Evolutionary conservation across 2,329 filamentous ascomycete genomes (phyloP), one percentile per base, ranked within the genome.

Genomic region (Calonectria hawksworthii): DNA sequence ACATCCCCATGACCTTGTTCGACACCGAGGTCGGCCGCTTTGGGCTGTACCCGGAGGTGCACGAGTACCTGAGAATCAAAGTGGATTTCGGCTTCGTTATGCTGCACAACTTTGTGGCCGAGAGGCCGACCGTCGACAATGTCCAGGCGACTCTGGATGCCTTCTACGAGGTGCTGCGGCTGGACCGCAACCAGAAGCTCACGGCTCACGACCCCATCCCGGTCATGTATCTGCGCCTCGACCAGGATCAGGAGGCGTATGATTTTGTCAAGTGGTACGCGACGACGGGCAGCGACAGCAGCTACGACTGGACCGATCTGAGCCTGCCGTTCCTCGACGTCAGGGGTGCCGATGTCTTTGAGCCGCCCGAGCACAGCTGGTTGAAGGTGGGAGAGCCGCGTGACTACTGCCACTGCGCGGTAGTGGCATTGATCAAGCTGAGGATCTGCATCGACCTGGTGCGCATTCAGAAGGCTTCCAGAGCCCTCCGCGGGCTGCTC

Each of bases 201-300:
- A 38, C 10, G 32, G 56, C 34, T 34, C 32, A 13, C 13, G 34
- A 61, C 14, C 32, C n/a, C n/a, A 23, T 36, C 2, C 32, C 56
- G 5, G n/a, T 14, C 3, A 34, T 38, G n/a, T 38, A 61, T 3
- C n/a, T 61, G 11, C 56, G 56, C 34, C 34, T 61, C 11, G 23
- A 26, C 32, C n/a, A n/a, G 56, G 56, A 61, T n/a, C 56, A 61
- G 56, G 56, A 61, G 56, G 56, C 56, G 10, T 61, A 61, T 32
- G 56, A 61, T 21, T 61, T 61, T 23, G 32, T 61, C 11, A 61
- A 61, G 13, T 61, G 56, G 56, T 38, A 38, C 34, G 56, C 56
- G 1, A 61, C 56, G 21, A 61, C 56, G 18, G 56, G 56, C n/a
- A n/a, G 23, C 21, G 34, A 61, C 56, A 14, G 11, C n/a, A 26